Conservation (phyloP, 23 red algal genomes). For the Gracilaria gracilis region DNA sequence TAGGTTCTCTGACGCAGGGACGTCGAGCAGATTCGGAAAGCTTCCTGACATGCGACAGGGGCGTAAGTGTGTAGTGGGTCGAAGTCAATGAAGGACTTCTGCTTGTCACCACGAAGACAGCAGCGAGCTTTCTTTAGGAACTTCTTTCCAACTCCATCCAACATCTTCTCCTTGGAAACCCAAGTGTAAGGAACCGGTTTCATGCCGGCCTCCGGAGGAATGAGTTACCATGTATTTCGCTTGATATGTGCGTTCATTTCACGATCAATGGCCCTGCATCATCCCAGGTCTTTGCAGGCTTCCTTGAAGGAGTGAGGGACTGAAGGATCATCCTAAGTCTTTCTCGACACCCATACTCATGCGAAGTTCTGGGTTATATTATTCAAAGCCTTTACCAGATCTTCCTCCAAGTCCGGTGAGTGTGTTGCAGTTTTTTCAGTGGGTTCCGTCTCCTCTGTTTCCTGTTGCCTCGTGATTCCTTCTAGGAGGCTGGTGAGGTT, state of each 20-base stretch:
- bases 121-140: slow-evolving; percentile 34
- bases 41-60: slow-evolving; percentile 39
- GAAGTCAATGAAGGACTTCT: slow-evolving; percentile 15
- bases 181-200: slow-evolving; percentile 15
- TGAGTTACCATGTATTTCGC: neutral
- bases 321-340: too few relatives aligned
- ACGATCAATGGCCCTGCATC: slow-evolving; percentile 25
- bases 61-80: slow-evolving; percentile 28
- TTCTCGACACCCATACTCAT: neutral
- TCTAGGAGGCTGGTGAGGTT: too few relatives aligned
- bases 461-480: too few relatives aligned
- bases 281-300: neutral
- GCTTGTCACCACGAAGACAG: neutral
- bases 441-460: too few relatives aligned
- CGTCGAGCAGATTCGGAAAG: neutral
- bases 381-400: too few relatives aligned
- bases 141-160: neutral
- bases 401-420: too few relatives aligned
- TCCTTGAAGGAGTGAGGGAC: slow-evolving; percentile 1
- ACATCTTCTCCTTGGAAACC: neutral
- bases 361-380: too few relatives aligned
- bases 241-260: slow-evolving; percentile 9
- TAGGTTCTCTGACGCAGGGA: too few relatives aligned
- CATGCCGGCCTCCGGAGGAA: neutral
- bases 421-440: too few relatives aligned